Evolutionary conservation across 306 rosid genomes (phyloP), one percentile per base, ranked within the genome.

Genomic region (Mucuna pruriens): DNA sequence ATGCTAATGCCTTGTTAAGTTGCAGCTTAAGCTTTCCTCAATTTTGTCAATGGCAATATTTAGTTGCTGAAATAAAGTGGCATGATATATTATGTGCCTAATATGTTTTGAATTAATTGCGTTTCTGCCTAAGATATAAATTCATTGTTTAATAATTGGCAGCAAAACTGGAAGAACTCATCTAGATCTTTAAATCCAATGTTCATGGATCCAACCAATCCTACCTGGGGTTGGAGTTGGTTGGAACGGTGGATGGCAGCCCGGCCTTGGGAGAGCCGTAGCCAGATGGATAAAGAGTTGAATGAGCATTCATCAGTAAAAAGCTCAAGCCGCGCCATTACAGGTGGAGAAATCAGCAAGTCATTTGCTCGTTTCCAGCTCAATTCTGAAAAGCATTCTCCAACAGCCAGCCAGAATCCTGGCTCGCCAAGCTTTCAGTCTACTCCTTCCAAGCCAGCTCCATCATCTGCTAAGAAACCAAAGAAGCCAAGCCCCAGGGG

Each of bases 161-260:
- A 96, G 99, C 90, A 92, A 96, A 89, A 84, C 74, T 81, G 86
- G 92, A 96, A 93, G 93, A 92, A 87, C 72, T 78, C 94, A 25
- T 77, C 93, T 4, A 89, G 84, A 81, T 90, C 92, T 78, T 46
- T 89, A 62, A 93, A 90, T 83, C 98, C 99, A 45, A 85, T 92
- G 91, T 96, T 96, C 88, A 92, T 90, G 94, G 99, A 96, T 87
- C 97, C 97, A 83, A 89, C 90, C 63, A 93, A 93, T 85, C 99
- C 99, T 49, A 72, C 89, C 38, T 96, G 99, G 99, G 99, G 99
- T 4, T 96, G 99, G 99, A 93, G 98, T 88, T 96, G 99, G 99
- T 85, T 92, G 73, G 99, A 96, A 80, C 86, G 99, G 77, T 96
- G 99, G 98, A 96, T 88, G 90, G 98, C 98, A 44, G 94, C 97